Evolutionary conservation across 345 rosid species (phyloP), one percentile per base, ranked within the genome.

Genomic region (Cardamine occulta): DNA sequence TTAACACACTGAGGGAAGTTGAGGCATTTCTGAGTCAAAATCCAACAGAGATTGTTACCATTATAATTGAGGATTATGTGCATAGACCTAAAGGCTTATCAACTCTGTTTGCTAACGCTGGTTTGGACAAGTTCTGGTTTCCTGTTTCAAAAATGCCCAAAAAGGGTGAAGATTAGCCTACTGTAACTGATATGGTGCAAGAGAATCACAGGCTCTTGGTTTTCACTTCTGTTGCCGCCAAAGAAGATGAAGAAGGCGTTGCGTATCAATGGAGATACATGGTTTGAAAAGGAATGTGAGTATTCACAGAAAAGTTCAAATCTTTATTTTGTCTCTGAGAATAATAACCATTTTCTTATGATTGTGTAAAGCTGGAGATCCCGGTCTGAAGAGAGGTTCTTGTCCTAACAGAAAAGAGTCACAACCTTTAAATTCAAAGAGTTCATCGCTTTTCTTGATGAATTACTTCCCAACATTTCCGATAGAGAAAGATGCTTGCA

Each of bases 261-360:
- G 97, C 99, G 6, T 95, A 92, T 81, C 97, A 92, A 52, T 95
- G 99, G 99, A 90, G 85, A 81, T 92, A 95, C 83, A 78, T 95
- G 74, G 57, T 92, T n/a, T 71, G 99, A 95, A 85, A 92, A 92
- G 73, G 93, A 95, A 82, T 60, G 97, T 88, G 76, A 84, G 86
- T 71, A 39, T 29, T 67, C 24, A 24, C 67, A 17, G 49, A 9
- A 59, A 8, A 60, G 40, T 74, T 62, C 13, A 21, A 0, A 15
- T 48, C n/a, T 45, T 32, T 66, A 3, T 10, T 1, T 3, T 55
- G 35, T 39, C 63, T 60, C 3, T 67, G 63, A 57, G 73, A 59
- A 51, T 60, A 61, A 68, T 39, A 39, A 39, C 34, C 23, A 4
- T 5, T 47, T 34, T 48, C 10, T 2, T 80, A 78, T 73, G 44